Percentiles rank a stretch among this genome's conserved stretches.
These are phyloP conservation scores for Pseudogymnoascus sp. DNA, from an alignment of 2,329 filamentous ascomycete genomes.

Conservation along the genomic window DNA sequence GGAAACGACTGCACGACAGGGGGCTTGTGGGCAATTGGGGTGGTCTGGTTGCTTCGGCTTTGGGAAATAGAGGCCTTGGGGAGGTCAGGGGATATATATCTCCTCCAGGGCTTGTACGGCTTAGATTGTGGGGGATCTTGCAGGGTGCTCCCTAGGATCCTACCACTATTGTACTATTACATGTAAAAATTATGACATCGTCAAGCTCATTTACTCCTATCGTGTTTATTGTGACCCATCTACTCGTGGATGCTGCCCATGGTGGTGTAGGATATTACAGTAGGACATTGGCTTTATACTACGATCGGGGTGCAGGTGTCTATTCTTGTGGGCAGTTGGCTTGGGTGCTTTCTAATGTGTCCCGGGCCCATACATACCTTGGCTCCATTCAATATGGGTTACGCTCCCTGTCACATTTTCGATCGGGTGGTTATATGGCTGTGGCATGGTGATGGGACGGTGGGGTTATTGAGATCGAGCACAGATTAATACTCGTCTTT, in stretches of 20 bases:
- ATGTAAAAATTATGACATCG: background rate
- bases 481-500: background rate
- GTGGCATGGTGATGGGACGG: background rate
- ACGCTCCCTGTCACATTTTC: background rate
- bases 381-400: background rate
- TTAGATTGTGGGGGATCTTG: background rate
- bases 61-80: background rate
- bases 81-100: background rate
- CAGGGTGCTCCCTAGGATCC: background rate
- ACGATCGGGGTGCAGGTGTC: background rate
- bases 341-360: background rate
- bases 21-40: background rate
- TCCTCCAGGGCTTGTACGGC: background rate
- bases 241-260: background rate
- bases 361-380: background rate
- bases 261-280: background rate
- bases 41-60: constrained; percentile 5
- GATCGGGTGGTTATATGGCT: background rate
- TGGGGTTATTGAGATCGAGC: background rate
- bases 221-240: background rate
- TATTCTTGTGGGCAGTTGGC: background rate
- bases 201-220: background rate
- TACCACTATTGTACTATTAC: background rate
- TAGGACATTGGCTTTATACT: too few species aligned
- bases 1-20: background rate